Percentiles rank a stretch among this genome's conserved stretches.
Conservation (phyloP, 208 protist genomes). For the Acanthamoeba sp. region DNA sequence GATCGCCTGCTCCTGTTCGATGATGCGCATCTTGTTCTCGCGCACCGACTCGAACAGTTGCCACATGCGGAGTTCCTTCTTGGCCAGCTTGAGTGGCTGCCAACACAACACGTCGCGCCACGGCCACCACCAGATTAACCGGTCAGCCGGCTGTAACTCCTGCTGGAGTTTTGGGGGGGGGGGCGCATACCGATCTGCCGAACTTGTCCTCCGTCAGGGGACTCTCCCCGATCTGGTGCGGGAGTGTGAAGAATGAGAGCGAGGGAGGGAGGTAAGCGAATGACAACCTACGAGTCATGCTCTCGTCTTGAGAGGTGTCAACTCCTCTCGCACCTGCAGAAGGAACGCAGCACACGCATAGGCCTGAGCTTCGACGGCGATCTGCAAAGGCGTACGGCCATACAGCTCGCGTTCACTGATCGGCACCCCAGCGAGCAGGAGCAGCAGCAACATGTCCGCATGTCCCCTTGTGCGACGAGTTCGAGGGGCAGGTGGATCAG, state of each 20-base stretch:
- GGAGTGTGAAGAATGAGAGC: neutral
- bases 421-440: neutral
- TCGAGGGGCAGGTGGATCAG: too few species aligned
- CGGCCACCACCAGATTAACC: too few species aligned
- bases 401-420: conserved; percentile 4
- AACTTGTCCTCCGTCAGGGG: neutral
- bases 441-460: neutral
- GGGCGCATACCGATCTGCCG: neutral
- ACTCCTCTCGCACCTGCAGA: neutral
- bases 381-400: neutral
- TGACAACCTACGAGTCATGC: too few species aligned
- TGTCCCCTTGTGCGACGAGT: neutral
- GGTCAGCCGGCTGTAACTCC: too few species aligned
- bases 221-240: neutral
- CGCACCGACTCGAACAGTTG: neutral
- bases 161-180: too few species aligned
- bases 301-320: too few species aligned
- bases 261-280: too few species aligned
- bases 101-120: neutral
- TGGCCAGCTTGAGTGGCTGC: neutral
- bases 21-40: neutral
- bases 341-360: neutral
- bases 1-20: neutral
- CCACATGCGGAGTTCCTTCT: neutral
- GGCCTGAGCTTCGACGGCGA: neutral